Base-by-base conservation (phyloP, 2,329 filamentous ascomycete genomes). In the Talaromyces islandicus region DNA sequence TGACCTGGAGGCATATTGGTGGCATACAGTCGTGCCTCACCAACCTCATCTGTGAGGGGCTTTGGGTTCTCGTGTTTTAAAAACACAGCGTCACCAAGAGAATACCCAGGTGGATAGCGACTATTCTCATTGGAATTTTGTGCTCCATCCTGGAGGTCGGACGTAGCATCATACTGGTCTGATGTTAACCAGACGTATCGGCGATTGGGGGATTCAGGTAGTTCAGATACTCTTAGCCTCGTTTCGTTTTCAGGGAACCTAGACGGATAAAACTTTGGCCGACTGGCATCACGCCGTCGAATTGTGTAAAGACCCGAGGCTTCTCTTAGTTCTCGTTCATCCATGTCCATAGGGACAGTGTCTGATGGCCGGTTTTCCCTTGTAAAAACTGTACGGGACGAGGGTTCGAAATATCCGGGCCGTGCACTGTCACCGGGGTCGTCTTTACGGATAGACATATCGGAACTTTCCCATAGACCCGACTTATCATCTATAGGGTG, bases 21-120 rank as follows among this genome's bases (percentile, higher is more conserved):
- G 14, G 77, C 65, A 54, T 77, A 78, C 17, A 69, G 67, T 53
- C 77, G 75, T 11, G 74, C 72, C n/a, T 69, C 73, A 53, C 65
- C 71, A 46, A 68, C 65, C 32, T 70, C 67, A 58, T 75, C 71
- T 17, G 65, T 62, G 6, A 65, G 53, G 14, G 60, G 19, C 7
- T 54, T 53, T n/a, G 50, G 50, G 30, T 61, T 51, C 12, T 56
- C 29, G n/a, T 61, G 38, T 9, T 55, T 61, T 27, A 52, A 25
- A 25, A 55, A 30, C 11, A 38, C 19, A 25, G 55, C 25, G 21
- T 41, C 55, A 30, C 58, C 55, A 32, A 46, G 35, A 27, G 24
- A 50, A 25, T 61, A 43, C 41, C 41, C 59, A 35, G 54, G 19
- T 25, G 51, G 54, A 10, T 52, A 52, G 48, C 55, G 59, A n/a